Base-by-base conservation (phyloP, 1,284 basidiomycete genomes). In the Ganoderma leucocontextum region DNA sequence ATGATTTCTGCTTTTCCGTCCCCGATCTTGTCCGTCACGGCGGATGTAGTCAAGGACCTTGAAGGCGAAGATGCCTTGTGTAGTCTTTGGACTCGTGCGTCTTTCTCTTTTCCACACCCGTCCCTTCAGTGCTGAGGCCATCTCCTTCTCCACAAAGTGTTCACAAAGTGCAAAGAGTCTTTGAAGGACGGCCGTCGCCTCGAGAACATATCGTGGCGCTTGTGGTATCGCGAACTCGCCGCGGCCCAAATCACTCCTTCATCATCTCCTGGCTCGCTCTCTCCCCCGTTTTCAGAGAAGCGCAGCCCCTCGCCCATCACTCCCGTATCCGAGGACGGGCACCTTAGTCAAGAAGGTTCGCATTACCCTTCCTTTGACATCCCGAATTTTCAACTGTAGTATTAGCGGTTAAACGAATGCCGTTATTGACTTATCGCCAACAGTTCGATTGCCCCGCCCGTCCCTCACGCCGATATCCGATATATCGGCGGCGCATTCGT, bases 151-250 rank as follows among this genome's bases (percentile, higher is more conserved):
- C 64, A 64, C 59, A 68, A 72, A 95, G 94, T 95, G 13, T 95
- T 95, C 76, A 90, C 92, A 67, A 93, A 94, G 77, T 95, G 92
- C 82, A 94, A 93, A 78, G 87, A 89, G 73, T 90, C 89, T 4
- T 81, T 96, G 10, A 87, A 91, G 75, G 90, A 95, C 72, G 95
- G 95, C 15, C 85, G 84, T 33, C 83, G 95, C 39, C 85, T 95
- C 36, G 94, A 96, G 80, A 95, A 96, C 77, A 89, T 95, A 66
- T 91, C 91, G 7, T 96, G 94, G 95, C 83, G 94, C 62, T 81
- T 96, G 15, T 95, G 93, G 94, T 88, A 92, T 77, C 87, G 89
- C 70, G 89, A 93, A 73, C 82, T 90, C 72, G 76, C 82, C 59
- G 76, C 78, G 35, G 72, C 79, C 17, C 80, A 80, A 42, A 42